These are phyloP conservation scores for Aspergillus viridinutans DNA, from an alignment of 2,329 filamentous ascomycete species.

Conservation along the genomic window DNA sequence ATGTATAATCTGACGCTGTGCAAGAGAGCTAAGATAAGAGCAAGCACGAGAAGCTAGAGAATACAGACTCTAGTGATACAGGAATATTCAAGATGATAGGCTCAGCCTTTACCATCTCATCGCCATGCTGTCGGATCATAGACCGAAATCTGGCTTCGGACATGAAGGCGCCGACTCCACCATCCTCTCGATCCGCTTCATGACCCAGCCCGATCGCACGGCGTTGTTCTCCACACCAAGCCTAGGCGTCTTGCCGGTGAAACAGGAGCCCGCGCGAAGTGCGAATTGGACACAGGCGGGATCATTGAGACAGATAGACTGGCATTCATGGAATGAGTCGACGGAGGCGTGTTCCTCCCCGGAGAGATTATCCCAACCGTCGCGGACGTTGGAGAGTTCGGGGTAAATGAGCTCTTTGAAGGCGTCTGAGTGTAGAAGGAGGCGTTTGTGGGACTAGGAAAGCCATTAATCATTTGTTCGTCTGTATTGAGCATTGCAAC, in stretches of 20 bases:
- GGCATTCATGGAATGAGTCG: constrained; percentile 29
- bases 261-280: constrained; percentile 27
- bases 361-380: constrained; percentile 35
- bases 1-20: background rate
- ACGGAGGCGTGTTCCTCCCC: constrained; percentile 26
- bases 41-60: background rate
- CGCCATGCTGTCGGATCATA: constrained; percentile 5
- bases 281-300: constrained; percentile 30
- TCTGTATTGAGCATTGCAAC: background rate
- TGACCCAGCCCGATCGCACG: constrained; percentile 30
- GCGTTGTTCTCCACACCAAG: constrained; percentile 23
- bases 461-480: background rate
- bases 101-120: background rate
- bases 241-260: constrained; percentile 26
- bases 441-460: constrained; percentile 4
- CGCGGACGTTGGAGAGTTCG: constrained; percentile 24
- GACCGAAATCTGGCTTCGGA: constrained; percentile 24
- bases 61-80: background rate
- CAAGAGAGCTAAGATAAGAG: constrained; percentile 1
- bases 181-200: constrained; percentile 26
- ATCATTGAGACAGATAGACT: constrained; percentile 22
- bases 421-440: constrained; percentile 34
- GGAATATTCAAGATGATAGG: background rate
- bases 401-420: constrained; percentile 36
- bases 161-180: constrained; percentile 26